phyloP scores from a whole-genome alignment of 768 basidiomycete genomes.

The Russula emetica region DNA sequence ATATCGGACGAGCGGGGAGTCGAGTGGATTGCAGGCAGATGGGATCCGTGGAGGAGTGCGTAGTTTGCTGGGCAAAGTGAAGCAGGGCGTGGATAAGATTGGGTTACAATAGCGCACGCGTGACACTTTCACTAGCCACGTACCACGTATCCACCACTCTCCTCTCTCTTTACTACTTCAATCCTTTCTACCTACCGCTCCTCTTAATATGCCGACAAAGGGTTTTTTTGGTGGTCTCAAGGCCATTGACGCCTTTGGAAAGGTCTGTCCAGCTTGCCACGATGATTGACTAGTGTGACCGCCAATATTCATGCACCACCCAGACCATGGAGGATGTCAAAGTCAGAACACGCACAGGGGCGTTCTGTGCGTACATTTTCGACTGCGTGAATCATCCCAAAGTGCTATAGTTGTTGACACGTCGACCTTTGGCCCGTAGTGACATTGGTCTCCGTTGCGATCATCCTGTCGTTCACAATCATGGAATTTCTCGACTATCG shows the following conservation, averaged over 20 bases:
- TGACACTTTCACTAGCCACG: neutral
- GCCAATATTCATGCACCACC: neutral
- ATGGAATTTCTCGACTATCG: conserved; percentile 98
- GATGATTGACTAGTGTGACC: neutral
- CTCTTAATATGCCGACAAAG: conserved; percentile 56
- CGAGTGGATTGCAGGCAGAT: conserved; percentile 69
- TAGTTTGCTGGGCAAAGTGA: conserved; percentile 84
- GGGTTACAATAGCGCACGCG: conserved; percentile 33
- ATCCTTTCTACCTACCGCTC: conserved; percentile 16
- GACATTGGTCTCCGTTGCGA: conserved; percentile 84
- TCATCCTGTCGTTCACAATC: conserved; percentile 86
- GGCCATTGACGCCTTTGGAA: conserved; percentile 98
- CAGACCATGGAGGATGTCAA: conserved; percentile 99
- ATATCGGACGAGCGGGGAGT: conserved; percentile 75
- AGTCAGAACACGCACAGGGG: conserved; percentile 94
- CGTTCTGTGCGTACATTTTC: conserved; percentile 58
- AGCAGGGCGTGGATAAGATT: conserved; percentile 71
- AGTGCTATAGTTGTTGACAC: conserved; percentile 17
- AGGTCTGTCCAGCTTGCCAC: conserved; percentile 50
- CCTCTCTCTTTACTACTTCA: conserved; percentile 11
- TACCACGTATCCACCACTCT: neutral
- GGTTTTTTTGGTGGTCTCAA: conserved; percentile 73
- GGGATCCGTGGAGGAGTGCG: conserved; percentile 86
- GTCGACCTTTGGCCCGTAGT: conserved; percentile 46
- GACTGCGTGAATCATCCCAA: neutral